Evolutionary conservation across 306 rosid genomes (phyloP).

Genomic region (Gynostemma pentaphyllum): DNA sequence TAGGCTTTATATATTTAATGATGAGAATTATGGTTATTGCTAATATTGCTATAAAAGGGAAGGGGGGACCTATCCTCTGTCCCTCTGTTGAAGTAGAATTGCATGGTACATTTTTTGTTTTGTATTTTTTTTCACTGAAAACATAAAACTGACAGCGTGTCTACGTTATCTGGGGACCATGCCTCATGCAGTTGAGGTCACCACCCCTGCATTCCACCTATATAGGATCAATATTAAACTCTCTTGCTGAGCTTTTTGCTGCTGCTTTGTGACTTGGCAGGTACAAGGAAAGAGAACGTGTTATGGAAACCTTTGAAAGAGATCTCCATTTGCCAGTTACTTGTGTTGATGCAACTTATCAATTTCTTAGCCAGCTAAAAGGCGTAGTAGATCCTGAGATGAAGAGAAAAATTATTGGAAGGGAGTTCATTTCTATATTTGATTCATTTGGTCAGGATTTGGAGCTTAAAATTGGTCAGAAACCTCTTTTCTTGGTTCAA

Average conservation of each 20-base stretch:
- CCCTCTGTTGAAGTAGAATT: not conserved
- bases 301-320: slow-evolving; percentile 72
- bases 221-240: not conserved
- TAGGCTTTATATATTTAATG: not conserved
- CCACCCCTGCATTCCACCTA: not conserved
- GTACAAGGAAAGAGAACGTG: slow-evolving; percentile 85
- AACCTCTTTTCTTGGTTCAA: slow-evolving; percentile 67
- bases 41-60: not conserved
- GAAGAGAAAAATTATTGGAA: slow-evolving; percentile 89
- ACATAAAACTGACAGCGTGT: too few species aligned
- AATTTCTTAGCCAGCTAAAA: slow-evolving; percentile 61
- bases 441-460: slow-evolving; percentile 67
- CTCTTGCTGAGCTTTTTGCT: not conserved
- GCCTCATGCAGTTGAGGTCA: not conserved
- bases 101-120: not conserved
- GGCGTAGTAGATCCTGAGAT: slow-evolving; percentile 89
- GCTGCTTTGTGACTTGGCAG: slow-evolving; percentile 17
- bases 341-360: slow-evolving; percentile 59
- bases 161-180: not conserved
- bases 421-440: slow-evolving; percentile 72
- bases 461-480: slow-evolving; percentile 49
- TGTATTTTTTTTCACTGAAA: not conserved
- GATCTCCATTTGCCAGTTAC: slow-evolving; percentile 86
- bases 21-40: not conserved
- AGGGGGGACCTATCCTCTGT: not conserved